Evolutionary conservation across 73 alveolate species (phyloP).

Genomic region (Paramecium bursaria): DNA sequence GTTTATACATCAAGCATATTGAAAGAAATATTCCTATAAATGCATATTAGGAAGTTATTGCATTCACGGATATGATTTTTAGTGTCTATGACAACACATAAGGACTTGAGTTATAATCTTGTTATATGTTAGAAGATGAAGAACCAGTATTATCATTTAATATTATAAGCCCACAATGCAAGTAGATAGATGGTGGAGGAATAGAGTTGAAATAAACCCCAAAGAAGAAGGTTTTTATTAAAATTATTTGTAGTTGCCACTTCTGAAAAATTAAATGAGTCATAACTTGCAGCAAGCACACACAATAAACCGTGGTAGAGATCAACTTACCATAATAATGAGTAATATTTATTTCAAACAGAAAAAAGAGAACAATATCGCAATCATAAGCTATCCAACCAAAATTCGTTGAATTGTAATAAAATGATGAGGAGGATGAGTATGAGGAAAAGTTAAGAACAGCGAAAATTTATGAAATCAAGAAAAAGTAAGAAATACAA

Average conservation of each 20-base stretch:
- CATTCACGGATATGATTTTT: conserved; percentile 11
- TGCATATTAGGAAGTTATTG: conserved; percentile 9
- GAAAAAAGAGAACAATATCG: conserved; percentile 20
- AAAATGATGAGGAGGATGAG: conserved; percentile 36
- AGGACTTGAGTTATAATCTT: not conserved
- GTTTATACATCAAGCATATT: not conserved
- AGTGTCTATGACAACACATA: not conserved
- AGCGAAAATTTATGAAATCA: conserved; percentile 25
- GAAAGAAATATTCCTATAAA: not conserved
- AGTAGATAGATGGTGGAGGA: conserved; percentile 58
- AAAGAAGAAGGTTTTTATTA: not conserved
- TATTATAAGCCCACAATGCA: conserved; percentile 7
- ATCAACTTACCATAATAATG: not conserved
- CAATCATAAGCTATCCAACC: conserved; percentile 5
- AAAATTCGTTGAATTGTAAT: conserved; percentile 6
- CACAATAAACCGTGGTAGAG: not conserved
- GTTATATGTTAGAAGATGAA: conserved; percentile 17
- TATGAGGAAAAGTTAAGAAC: conserved; percentile 32
- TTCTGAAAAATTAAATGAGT: not conserved
- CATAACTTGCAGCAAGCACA: not conserved
- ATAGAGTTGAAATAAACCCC: conserved; percentile 22
- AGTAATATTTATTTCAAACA: conserved; percentile 13
- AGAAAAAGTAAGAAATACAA: conserved; percentile 48
- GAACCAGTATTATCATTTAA: conserved; percentile 32
- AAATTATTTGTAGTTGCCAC: too few species aligned